phyloP scores from a whole-genome alignment of 495 filamentous ascomycete genomes.

The Lentithecium fluviatile region DNA sequence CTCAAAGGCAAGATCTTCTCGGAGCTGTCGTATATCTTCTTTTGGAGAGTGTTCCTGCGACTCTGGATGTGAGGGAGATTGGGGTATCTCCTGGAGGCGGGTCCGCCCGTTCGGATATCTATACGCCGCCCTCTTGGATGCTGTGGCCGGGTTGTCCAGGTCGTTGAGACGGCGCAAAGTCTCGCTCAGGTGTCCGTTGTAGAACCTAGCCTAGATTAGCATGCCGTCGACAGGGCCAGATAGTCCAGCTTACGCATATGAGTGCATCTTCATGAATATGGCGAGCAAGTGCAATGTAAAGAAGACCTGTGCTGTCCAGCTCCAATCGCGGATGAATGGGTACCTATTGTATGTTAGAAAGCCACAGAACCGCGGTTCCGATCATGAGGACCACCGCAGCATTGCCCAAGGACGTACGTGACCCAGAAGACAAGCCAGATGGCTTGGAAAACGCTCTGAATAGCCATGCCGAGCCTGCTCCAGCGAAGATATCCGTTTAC shows the following conservation, averaged over 20 bases:
- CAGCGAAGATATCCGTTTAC: slow-evolving; percentile 63
- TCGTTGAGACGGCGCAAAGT: slow-evolving; percentile 73
- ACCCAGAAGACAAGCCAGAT: slow-evolving; percentile 83
- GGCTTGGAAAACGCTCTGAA: slow-evolving; percentile 80
- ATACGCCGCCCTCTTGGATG: slow-evolving; percentile 66
- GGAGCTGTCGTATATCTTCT: slow-evolving; percentile 56
- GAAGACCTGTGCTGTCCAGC: slow-evolving; percentile 93
- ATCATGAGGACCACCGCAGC: too few species aligned
- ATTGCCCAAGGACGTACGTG: slow-evolving; percentile 53
- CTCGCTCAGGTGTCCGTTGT: slow-evolving; percentile 91
- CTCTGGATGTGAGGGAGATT: slow-evolving; percentile 37
- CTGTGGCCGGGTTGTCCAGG: slow-evolving; percentile 74
- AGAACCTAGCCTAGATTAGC: slow-evolving; percentile 55
- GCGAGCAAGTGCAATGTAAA: slow-evolving; percentile 87
- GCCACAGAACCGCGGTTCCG: neutral
- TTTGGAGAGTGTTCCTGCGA: slow-evolving; percentile 41
- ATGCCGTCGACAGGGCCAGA: neutral
- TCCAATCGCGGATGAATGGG: slow-evolving; percentile 87
- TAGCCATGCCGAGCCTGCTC: slow-evolving; percentile 68
- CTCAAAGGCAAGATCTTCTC: slow-evolving; percentile 86
- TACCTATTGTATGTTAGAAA: slow-evolving; percentile 52
- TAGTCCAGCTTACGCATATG: slow-evolving; percentile 59
- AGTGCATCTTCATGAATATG: slow-evolving; percentile 98
- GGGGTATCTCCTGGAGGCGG: slow-evolving; percentile 39
- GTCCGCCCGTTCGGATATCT: slow-evolving; percentile 67